Conservation (phyloP, 2,329 filamentous ascomycete genomes). For the Passalora sequoiae region DNA sequence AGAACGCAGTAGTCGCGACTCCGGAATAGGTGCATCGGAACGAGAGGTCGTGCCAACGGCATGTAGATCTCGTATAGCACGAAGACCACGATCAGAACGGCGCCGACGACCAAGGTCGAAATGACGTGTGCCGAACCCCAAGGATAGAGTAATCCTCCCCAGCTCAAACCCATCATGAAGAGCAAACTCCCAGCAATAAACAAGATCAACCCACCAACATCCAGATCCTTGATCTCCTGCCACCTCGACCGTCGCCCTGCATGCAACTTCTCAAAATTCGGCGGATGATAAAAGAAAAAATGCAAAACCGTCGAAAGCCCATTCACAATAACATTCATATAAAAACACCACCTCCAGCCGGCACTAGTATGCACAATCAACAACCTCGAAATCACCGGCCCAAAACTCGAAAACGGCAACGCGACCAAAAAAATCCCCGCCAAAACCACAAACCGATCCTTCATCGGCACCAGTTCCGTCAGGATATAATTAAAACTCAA, state of each 20-base stretch:
- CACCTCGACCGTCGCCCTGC: conserved; percentile 4
- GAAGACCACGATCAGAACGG: neutral
- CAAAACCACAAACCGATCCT: conserved; percentile 2
- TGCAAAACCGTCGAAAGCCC: neutral
- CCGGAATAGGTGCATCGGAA: conserved; percentile 6
- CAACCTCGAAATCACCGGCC: neutral
- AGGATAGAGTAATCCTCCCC: conserved; percentile 15
- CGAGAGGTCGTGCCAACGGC: neutral
- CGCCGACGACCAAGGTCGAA: neutral
- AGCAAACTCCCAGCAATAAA: conserved; percentile 14
- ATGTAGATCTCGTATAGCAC: conserved; percentile 3
- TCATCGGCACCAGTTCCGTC: conserved; percentile 7
- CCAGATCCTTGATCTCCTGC: conserved; percentile 15
- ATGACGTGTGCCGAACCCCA: conserved; percentile 4
- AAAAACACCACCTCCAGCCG: neutral
- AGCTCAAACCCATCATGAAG: conserved; percentile 18
- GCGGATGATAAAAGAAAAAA: conserved; percentile 8
- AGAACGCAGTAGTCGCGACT: conserved; percentile 4
- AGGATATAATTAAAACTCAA: conserved; percentile 7
- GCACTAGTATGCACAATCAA: conserved; percentile 1
- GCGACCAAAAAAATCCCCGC: conserved; percentile 1
- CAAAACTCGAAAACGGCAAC: conserved; percentile 6
- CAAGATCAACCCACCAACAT: conserved; percentile 18
- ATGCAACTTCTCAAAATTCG: conserved; percentile 6
- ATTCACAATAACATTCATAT: conserved; percentile 4